These are phyloP conservation scores for Tylopilus sp. DNA, from an alignment of 1,284 basidiomycete genomes.

Conservation along the genomic window DNA sequence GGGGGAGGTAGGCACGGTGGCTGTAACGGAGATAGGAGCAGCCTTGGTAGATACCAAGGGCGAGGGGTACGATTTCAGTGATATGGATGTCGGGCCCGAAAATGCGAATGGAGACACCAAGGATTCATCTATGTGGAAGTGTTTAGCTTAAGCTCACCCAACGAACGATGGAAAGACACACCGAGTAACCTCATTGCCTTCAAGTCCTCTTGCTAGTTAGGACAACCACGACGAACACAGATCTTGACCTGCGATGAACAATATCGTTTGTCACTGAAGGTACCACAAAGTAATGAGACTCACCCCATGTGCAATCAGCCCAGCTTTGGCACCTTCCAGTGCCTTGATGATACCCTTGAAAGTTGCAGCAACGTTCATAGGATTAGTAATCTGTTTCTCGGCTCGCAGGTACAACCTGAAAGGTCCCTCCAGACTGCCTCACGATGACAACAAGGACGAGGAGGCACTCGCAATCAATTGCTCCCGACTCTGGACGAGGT, in stretches of 20 bases:
- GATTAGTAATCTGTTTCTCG: slow-evolving; percentile 99
- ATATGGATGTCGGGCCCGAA: slow-evolving; percentile 99
- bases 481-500: slow-evolving; percentile 89
- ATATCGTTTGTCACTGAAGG: background rate
- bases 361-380: slow-evolving; percentile 98
- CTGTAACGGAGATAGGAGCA: slow-evolving; percentile 50
- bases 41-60: slow-evolving; percentile 78
- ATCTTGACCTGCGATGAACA: slow-evolving; percentile 75
- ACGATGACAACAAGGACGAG: slow-evolving; percentile 99
- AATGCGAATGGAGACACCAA: slow-evolving; percentile 97
- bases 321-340: slow-evolving; percentile 92
- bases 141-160: background rate
- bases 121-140: slow-evolving; percentile 74
- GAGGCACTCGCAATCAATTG: no score
- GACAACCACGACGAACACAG: slow-evolving; percentile 98
- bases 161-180: slow-evolving; percentile 18
- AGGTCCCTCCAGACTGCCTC: no score
- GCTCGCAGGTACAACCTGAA: no score
- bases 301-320: slow-evolving; percentile 77
- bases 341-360: slow-evolving; percentile 99
- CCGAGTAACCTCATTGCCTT: slow-evolving; percentile 98
- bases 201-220: slow-evolving; percentile 99
- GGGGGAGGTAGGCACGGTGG: slow-evolving; percentile 54
- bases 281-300: slow-evolving; percentile 7
- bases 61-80: slow-evolving; percentile 98